Percentiles rank a stretch among this genome's conserved stretches.
These are phyloP conservation scores for Amaranthus cruentus DNA, from an alignment of 148 eudicot species.

Conservation along the genomic window DNA sequence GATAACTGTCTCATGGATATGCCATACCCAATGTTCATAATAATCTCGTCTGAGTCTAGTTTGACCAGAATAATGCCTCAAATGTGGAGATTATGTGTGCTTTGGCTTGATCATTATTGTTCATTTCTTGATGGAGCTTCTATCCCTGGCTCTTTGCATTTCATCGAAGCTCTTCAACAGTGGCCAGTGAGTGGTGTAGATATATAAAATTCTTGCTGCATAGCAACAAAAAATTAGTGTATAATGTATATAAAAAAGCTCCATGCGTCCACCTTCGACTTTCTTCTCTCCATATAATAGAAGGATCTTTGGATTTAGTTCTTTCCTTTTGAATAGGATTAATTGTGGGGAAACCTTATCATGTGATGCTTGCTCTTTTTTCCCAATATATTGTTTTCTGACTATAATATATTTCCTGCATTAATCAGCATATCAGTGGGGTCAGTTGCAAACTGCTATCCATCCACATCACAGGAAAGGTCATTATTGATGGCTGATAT, in stretches of 20 bases:
- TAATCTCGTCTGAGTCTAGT: background rate
- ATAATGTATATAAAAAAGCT: background rate
- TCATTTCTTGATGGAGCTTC: background rate
- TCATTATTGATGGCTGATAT: slow-evolving; percentile 93
- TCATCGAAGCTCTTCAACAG: background rate
- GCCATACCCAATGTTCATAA: background rate
- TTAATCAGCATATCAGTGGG: slow-evolving; percentile 72
- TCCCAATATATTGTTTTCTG: background rate
- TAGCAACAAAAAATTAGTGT: background rate
- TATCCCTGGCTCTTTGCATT: background rate
- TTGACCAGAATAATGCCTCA: background rate
- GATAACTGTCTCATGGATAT: background rate
- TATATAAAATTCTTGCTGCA: background rate
- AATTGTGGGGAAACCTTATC: background rate
- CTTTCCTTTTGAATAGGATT: no score
- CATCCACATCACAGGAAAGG: slow-evolving; percentile 38
- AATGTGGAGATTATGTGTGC: background rate
- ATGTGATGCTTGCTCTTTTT: background rate
- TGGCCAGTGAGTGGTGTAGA: background rate
- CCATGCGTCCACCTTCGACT: background rate
- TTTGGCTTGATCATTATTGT: background rate
- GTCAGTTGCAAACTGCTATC: slow-evolving; percentile 73
- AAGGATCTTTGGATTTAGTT: no score
- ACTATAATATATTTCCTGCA: slow-evolving; percentile 22
- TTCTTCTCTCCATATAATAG: background rate